Evolutionary conservation across 2,329 filamentous ascomycete genomes (phyloP).

Genomic region (Colletotrichum chlorophyti): DNA sequence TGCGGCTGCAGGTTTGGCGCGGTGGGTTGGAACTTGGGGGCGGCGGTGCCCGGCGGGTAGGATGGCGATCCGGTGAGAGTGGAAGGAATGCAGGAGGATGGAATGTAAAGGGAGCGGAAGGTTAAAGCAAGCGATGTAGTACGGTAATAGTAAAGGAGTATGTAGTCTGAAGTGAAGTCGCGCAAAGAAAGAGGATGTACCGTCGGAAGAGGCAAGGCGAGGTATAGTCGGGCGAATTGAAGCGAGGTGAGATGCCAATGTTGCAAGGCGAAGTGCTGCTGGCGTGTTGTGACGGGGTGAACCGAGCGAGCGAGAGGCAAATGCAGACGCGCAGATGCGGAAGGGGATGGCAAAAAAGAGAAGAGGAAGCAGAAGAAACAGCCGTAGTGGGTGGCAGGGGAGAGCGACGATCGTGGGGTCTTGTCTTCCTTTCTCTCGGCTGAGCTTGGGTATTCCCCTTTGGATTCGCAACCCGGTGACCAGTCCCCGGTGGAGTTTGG

Average conservation of each 20-base stretch:
- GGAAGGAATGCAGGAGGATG: conserved; percentile 18
- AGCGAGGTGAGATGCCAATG: neutral
- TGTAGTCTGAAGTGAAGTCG: conserved; percentile 27
- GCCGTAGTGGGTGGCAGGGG: neutral
- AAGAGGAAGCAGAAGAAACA: neutral
- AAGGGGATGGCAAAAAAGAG: conserved; percentile 5
- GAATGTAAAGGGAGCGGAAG: conserved; percentile 18
- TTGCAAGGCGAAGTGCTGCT: neutral
- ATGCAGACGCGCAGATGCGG: neutral
- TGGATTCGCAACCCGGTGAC: conserved; percentile 1
- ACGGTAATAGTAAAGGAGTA: conserved; percentile 12
- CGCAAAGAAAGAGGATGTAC: conserved; percentile 4
- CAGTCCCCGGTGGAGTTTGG: conserved; percentile 6
- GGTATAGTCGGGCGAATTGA: neutral
- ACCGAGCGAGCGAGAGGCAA: conserved; percentile 10
- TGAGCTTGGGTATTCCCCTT: neutral
- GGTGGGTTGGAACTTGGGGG: conserved; percentile 11
- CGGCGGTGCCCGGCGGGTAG: conserved; percentile 10
- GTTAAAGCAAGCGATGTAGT: neutral
- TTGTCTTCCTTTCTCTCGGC: conserved; percentile 4
- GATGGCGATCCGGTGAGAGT: neutral
- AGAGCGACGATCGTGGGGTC: conserved; percentile 8
- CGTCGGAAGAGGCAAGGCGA: neutral
- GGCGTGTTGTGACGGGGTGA: neutral
- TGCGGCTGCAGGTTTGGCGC: neutral